Conservation (phyloP, 1,284 basidiomycete species). For the Puccinia triticina region DNA sequence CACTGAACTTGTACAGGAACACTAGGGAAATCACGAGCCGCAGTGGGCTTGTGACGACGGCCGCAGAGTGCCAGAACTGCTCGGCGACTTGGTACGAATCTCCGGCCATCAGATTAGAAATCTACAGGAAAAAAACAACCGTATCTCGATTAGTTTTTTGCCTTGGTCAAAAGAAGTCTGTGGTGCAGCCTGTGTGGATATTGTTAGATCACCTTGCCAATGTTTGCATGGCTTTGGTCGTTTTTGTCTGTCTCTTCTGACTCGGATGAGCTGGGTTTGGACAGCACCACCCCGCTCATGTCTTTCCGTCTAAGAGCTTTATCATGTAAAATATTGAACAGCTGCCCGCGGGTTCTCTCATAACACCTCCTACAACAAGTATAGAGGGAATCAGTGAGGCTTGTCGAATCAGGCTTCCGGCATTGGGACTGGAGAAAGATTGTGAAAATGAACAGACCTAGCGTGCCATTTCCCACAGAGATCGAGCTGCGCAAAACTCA, state of each 20-base stretch:
- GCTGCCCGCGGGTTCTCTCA: constrained; percentile 54
- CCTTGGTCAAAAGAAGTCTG: neutral
- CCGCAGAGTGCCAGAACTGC: constrained; percentile 72
- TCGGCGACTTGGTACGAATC: constrained; percentile 73
- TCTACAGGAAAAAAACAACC: constrained; percentile 54
- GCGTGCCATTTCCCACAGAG: constrained; percentile 71
- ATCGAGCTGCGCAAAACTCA: constrained; percentile 72
- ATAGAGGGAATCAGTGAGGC: neutral
- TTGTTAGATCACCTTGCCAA: constrained; percentile 66
- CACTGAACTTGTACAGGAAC: constrained; percentile 45
- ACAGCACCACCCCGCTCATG: constrained; percentile 39
- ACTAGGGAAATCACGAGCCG: constrained; percentile 32
- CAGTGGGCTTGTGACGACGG: constrained; percentile 54
- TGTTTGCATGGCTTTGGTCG: constrained; percentile 63
- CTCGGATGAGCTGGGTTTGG: constrained; percentile 7
- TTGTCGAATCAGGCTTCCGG: neutral
- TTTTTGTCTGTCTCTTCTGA: constrained; percentile 34
- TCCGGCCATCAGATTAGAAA: constrained; percentile 63
- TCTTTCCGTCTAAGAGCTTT: constrained; percentile 50
- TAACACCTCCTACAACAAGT: constrained; percentile 36
- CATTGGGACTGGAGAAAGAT: neutral
- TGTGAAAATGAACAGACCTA: constrained; percentile 57
- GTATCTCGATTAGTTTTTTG: constrained; percentile 64
- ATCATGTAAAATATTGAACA: constrained; percentile 50
- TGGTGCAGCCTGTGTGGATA: neutral